Conservation (phyloP, 2,329 filamentous ascomycete species). For the Dothidotthia symphoricarpi region DNA sequence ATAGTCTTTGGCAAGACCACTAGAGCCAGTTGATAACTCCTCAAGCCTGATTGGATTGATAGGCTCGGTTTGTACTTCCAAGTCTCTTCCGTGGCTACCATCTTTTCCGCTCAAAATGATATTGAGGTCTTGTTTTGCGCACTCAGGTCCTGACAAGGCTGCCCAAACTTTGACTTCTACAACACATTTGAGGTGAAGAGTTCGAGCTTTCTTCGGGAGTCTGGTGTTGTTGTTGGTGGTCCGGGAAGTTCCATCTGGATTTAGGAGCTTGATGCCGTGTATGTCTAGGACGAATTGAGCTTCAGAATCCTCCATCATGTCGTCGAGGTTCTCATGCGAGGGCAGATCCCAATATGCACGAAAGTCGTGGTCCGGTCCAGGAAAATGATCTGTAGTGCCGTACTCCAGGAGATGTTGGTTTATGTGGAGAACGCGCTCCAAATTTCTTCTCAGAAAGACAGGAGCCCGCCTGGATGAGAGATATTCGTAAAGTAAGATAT, state of each 20-base stretch:
- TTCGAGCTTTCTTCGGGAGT: constrained; percentile 4
- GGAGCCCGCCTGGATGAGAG: constrained; percentile 19
- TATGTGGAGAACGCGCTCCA: constrained; percentile 18
- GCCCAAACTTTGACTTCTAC: constrained; percentile 2
- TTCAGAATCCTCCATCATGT: constrained; percentile 29
- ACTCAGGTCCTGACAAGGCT: constrained; percentile 1
- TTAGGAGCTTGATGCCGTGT: constrained; percentile 13
- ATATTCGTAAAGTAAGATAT: constrained; percentile 27
- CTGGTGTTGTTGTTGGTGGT: background rate
- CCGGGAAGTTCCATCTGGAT: background rate
- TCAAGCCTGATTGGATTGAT: constrained; percentile 22
- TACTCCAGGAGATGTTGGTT: constrained; percentile 14
- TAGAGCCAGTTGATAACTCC: constrained; percentile 2
- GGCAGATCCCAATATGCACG: constrained; percentile 25
- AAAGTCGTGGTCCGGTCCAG: constrained; percentile 1
- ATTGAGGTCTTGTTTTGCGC: background rate
- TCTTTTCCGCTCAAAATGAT: constrained; percentile 7
- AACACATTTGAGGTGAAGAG: background rate
- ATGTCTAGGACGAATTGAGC: constrained; percentile 18
- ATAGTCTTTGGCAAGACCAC: constrained; percentile 4
- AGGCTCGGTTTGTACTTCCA: constrained; percentile 7
- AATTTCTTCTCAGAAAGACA: constrained; percentile 29
- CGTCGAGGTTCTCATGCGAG: constrained; percentile 16
- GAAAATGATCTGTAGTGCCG: background rate
- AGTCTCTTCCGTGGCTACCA: background rate